Evolutionary conservation across 306 rosid genomes (phyloP).

Genomic region (Vicia sativa): DNA sequence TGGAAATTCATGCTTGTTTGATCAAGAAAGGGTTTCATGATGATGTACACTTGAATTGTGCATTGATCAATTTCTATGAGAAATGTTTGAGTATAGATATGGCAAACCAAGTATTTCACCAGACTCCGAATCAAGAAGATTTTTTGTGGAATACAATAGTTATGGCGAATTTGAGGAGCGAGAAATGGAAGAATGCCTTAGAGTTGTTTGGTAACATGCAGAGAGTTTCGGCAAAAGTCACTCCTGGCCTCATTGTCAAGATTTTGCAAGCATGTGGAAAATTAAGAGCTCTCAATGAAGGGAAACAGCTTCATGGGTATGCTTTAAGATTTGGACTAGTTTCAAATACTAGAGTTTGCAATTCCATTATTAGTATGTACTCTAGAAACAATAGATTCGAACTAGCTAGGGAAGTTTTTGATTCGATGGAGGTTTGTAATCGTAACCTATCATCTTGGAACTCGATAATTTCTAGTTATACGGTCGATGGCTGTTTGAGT

Average conservation of each 20-base stretch:
- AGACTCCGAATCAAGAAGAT: conserved; percentile 50
- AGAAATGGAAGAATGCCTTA: conserved; percentile 54
- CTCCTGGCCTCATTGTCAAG: conserved; percentile 52
- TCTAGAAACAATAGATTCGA: conserved; percentile 57
- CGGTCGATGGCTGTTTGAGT: conserved; percentile 46
- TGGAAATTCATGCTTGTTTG: conserved; percentile 61
- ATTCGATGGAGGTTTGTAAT: conserved; percentile 54
- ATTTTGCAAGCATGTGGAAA: conserved; percentile 71
- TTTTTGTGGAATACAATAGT: conserved; percentile 66
- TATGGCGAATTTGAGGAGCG: conserved; percentile 61
- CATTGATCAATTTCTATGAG: conserved; percentile 59
- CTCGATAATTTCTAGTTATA: conserved; percentile 58
- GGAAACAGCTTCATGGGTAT: conserved; percentile 80
- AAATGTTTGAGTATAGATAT: conserved; percentile 56
- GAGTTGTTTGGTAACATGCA: conserved; percentile 56
- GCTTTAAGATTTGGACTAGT: conserved; percentile 50
- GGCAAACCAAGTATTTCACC: conserved; percentile 57
- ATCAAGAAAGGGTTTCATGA: conserved; percentile 59
- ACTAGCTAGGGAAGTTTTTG: conserved; percentile 55
- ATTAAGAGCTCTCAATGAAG: conserved; percentile 61
- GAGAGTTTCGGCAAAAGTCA: conserved; percentile 46
- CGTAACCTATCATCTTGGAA: conserved; percentile 68
- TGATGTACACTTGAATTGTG: conserved; percentile 61
- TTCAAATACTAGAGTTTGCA: conserved; percentile 56
- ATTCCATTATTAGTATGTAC: conserved; percentile 70